Percentiles rank a stretch among this genome's conserved stretches.
Evolutionary conservation across 495 filamentous ascomycete genomes (phyloP).

Genomic region (Aspergillus ellipticus): DNA sequence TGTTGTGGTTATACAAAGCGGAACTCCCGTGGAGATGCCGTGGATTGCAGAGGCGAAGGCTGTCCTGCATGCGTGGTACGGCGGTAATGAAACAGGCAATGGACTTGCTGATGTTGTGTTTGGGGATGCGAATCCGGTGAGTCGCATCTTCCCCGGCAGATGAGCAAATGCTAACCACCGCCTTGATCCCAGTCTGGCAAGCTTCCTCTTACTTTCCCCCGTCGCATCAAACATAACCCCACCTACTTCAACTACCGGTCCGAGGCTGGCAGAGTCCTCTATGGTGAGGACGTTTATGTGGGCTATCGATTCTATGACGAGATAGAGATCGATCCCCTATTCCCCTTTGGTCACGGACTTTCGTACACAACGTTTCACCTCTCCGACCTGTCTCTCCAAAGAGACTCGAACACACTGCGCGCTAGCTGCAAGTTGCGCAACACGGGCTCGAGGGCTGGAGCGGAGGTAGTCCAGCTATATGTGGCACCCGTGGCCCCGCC

Average conservation of each 20-base stretch:
- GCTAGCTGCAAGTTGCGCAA: slow-evolving; percentile 8
- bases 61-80: slow-evolving; percentile 66
- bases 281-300: slow-evolving; percentile 73
- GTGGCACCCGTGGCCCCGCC: slow-evolving; percentile 6
- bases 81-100: slow-evolving; percentile 58
- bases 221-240: slow-evolving; percentile 60
- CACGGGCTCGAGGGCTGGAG: slow-evolving; percentile 6
- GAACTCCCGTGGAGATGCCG: slow-evolving; percentile 76
- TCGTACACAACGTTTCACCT: slow-evolving; percentile 73
- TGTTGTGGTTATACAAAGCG: slow-evolving; percentile 74
- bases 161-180: neutral
- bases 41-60: slow-evolving; percentile 66
- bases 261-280: slow-evolving; percentile 66
- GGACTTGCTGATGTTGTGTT: slow-evolving; percentile 49
- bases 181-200: slow-evolving; percentile 40
- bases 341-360: slow-evolving; percentile 78
- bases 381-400: slow-evolving; percentile 48
- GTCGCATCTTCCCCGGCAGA: neutral
- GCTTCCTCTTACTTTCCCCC: slow-evolving; percentile 58
- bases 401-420: neutral
- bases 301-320: slow-evolving; percentile 79
- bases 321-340: slow-evolving; percentile 55
- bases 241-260: slow-evolving; percentile 69
- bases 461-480: slow-evolving; percentile 17
- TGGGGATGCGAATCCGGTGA: slow-evolving; percentile 43